Evolutionary conservation across 106 monocot genomes (phyloP), one percentile per base, ranked within the genome.

Genomic region (Posidonia australis): DNA sequence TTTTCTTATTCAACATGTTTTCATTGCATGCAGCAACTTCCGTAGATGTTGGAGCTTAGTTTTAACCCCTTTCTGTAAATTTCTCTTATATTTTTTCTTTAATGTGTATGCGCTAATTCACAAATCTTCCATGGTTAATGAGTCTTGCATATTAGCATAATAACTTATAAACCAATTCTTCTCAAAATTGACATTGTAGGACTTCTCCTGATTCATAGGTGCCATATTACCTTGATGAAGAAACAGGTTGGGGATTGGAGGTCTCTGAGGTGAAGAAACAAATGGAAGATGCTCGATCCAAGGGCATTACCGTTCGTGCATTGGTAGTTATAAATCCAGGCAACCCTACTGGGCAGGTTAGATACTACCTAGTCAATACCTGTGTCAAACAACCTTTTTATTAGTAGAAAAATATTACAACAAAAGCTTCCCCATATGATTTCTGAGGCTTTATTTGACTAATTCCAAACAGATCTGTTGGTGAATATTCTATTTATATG

Each of bases 301-400:
- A 84, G 64, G 96, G 96, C 26, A 76, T 90, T n/a, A 75, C 73
- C 62, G 90, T 96, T 49, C 84, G 96, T 70, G 76, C 87, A 28
- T 48, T 96, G 2, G 96, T 96, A 16, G 96, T 96, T 43, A 96
- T 96, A 63, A 96, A 96, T 76, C 96, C 96, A 56, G 96, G 96
- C 58, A 96, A 96, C 65, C 96, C 96, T 31, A 96, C 96, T 44
- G 96, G 96, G 30, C 96, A 96, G 90, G 96, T 96, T 72, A 60
- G 60, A 59, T 63, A 9, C 3, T 23, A 13, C 43, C 46, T 6
- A 43, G 30, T 1, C 36, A 19, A n/a, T n/a, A n/a, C n/a, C n/a
- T n/a, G n/a, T n/a, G 25, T 26, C 14, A 18, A 32, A 14, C 10
- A 23, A 62, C 14, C 7, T 4, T 36, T 4, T 2, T 36, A 2